Evolutionary conservation across 176 grass and related monocot species (phyloP).

Genomic region (Cenchrus fungigraminus): DNA sequence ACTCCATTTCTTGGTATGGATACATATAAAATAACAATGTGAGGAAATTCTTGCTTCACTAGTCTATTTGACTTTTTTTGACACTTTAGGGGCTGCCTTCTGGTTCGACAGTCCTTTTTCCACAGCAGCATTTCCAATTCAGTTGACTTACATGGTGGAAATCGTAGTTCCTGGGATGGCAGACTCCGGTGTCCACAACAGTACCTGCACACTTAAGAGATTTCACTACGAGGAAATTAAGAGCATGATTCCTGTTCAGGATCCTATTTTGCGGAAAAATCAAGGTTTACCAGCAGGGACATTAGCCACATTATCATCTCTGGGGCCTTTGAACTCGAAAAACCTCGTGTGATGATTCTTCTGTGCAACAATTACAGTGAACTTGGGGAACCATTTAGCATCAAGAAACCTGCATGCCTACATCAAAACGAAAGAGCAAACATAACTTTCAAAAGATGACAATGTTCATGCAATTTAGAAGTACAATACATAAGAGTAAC

Average conservation of each 20-base stretch:
- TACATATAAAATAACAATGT: no score
- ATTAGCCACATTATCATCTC: conserved; percentile 29
- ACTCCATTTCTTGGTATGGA: no score
- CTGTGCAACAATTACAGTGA: conserved; percentile 68
- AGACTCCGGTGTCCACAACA: conserved; percentile 62
- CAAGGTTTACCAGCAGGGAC: conserved; percentile 52
- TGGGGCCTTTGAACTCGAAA: conserved; percentile 29
- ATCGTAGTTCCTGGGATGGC: conserved; percentile 73
- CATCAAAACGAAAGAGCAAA: background rate
- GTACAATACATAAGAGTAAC: background rate
- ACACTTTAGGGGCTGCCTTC: background rate
- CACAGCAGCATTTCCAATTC: background rate
- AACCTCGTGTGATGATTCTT: conserved; percentile 76
- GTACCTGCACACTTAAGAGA: conserved; percentile 39
- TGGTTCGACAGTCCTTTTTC: background rate
- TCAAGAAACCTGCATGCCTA: conserved; percentile 59
- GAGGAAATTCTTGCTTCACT: background rate
- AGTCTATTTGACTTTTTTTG: background rate
- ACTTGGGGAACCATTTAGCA: conserved; percentile 49
- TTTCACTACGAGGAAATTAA: background rate
- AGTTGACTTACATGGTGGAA: background rate
- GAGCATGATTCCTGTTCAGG: background rate
- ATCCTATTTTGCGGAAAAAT: background rate
- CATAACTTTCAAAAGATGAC: background rate
- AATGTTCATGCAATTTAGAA: background rate